Percentiles rank a stretch among this genome's conserved stretches.
Conservation (phyloP, 1,139 yeast genomes). For the Yamadazyma pseudoaaseri region DNA sequence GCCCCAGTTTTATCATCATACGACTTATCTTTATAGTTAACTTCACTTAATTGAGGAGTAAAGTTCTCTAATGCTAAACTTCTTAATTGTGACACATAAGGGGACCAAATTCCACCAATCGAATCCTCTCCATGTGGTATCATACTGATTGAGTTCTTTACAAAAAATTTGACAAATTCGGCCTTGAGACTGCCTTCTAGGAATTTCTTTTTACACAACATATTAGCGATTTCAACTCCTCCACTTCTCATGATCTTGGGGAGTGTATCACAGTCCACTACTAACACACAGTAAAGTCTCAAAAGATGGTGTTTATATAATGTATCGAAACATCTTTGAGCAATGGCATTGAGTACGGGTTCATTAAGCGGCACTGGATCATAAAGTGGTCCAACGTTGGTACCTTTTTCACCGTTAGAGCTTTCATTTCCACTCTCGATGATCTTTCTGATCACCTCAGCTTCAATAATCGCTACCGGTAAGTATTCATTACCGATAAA, state of each 20-base stretch:
- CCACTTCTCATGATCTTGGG: conserved; percentile 87
- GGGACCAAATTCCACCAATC: conserved; percentile 84
- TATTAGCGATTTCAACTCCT: conserved; percentile 87
- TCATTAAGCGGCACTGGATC: conserved; percentile 47
- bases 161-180: conserved; percentile 78
- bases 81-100: conserved; percentile 60
- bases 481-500: conserved; percentile 81
- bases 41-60: conserved; percentile 61
- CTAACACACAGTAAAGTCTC: conserved; percentile 76
- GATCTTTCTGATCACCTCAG: conserved; percentile 59
- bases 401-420: conserved; percentile 1
- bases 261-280: conserved; percentile 77
- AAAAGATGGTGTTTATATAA: conserved; percentile 71
- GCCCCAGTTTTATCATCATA: conserved; percentile 77
- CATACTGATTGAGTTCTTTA: conserved; percentile 63
- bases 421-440: conserved; percentile 19
- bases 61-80: conserved; percentile 43
- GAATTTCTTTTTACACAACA: conserved; percentile 82
- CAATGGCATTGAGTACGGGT: conserved; percentile 66
- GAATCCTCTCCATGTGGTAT: conserved; percentile 79
- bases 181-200: conserved; percentile 75
- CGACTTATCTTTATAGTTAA: conserved; percentile 74
- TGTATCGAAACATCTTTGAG: conserved; percentile 71
- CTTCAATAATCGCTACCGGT: conserved; percentile 85
- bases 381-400: conserved; percentile 10